phyloP scores from a whole-genome alignment of 106 monocot genomes.

The Apostasia shenzhenica region DNA sequence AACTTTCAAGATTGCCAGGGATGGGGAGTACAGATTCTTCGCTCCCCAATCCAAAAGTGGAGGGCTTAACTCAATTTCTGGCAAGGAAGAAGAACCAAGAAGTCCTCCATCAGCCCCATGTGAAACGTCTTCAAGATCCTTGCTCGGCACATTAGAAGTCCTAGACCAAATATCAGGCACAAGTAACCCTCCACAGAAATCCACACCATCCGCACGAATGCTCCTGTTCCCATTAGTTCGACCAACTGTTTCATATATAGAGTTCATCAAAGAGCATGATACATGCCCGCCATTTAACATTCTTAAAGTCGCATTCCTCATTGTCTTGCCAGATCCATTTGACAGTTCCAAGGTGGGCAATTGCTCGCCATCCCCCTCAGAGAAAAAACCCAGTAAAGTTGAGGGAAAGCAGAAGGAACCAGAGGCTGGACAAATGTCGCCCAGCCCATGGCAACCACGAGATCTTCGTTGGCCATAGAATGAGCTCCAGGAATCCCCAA shows the following conservation, averaged over 20 bases:
- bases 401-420: constrained; percentile 52
- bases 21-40: constrained; percentile 38
- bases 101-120: constrained; percentile 1
- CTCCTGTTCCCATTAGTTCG: neutral
- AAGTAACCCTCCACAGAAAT: constrained; percentile 24
- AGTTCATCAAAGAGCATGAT: constrained; percentile 30
- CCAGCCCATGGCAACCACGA: constrained; percentile 11
- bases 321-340: neutral
- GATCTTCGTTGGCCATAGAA: constrained; percentile 2
- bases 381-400: constrained; percentile 17
- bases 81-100: constrained; percentile 15
- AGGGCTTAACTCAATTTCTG: constrained; percentile 48
- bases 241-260: neutral
- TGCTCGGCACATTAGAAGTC: constrained; percentile 2
- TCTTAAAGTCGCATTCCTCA: constrained; percentile 6
- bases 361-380: constrained; percentile 12
- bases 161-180: constrained; percentile 36
- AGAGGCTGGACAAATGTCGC: constrained; percentile 26
- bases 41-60: constrained; percentile 60
- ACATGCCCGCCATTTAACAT: constrained; percentile 24
- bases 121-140: constrained; percentile 8
- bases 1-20: constrained; percentile 33
- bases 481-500: constrained; percentile 11
- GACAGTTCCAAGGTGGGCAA: neutral
- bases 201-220: constrained; percentile 4